A percentile compares a stretch with the other conserved stretches of the same genome.
phyloP scores from a whole-genome alignment of 345 rosid genomes.

The Corchorus olitorius region DNA sequence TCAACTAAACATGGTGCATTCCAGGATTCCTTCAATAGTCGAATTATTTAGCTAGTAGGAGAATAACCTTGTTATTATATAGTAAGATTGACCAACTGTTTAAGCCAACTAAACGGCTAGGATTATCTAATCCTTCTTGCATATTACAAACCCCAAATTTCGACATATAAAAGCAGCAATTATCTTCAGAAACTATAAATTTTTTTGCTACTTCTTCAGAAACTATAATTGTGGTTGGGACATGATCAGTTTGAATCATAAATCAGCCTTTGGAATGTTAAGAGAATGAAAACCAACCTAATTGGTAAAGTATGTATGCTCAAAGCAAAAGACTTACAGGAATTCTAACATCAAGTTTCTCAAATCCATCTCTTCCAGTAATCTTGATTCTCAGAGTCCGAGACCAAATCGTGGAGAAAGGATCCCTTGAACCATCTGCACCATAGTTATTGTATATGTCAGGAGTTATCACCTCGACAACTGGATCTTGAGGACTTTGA shows the following conservation, averaged over 20 bases:
- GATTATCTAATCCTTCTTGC: neutral
- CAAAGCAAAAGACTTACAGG: slow-evolving; percentile 58
- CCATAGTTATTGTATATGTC: slow-evolving; percentile 56
- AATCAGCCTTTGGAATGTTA: too few relatives aligned
- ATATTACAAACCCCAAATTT: neutral
- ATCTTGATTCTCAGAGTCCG: slow-evolving; percentile 78
- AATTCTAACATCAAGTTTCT: slow-evolving; percentile 85
- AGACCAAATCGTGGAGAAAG: slow-evolving; percentile 83
- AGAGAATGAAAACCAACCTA: too few relatives aligned
- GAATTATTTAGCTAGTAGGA: neutral
- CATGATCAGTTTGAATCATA: too few relatives aligned
- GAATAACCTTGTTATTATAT: neutral
- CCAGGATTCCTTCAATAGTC: neutral
- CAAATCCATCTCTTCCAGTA: slow-evolving; percentile 81
- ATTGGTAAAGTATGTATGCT: neutral
- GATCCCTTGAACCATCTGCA: slow-evolving; percentile 59
- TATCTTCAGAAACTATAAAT: neutral
- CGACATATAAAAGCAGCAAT: neutral
- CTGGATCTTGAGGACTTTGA: slow-evolving; percentile 52
- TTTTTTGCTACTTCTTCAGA: too few relatives aligned
- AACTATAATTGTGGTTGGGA: neutral
- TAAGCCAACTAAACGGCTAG: neutral
- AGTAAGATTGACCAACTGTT: neutral
- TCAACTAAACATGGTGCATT: neutral
- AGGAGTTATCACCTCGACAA: slow-evolving; percentile 89